Evolutionary conservation across 768 basidiomycete species (phyloP).

Genomic region (Lanmaoa pseudosensibilis): DNA sequence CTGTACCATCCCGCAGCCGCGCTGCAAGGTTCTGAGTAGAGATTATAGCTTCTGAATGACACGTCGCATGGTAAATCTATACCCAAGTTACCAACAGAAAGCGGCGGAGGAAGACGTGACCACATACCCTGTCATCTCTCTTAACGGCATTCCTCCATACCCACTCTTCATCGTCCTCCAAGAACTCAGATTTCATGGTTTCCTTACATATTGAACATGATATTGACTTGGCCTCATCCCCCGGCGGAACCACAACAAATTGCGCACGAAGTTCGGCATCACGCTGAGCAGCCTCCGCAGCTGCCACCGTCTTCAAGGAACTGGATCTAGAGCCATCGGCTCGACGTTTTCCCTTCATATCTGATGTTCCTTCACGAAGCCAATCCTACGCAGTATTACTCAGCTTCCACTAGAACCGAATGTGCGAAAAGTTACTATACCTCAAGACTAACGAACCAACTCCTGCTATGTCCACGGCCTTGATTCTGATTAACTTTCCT

Average conservation of each 20-base stretch:
- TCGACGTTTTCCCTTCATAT: conserved; percentile 69
- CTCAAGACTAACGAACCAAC: conserved; percentile 84
- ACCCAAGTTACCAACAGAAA: conserved; percentile 2
- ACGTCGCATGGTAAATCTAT: conserved; percentile 93
- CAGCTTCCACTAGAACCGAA: conserved; percentile 11
- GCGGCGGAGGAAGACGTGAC: not conserved
- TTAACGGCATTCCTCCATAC: conserved; percentile 91
- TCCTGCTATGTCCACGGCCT: conserved; percentile 84
- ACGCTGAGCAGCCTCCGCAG: conserved; percentile 66
- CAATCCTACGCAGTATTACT: conserved; percentile 65
- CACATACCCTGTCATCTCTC: conserved; percentile 77
- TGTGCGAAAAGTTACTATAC: conserved; percentile 45
- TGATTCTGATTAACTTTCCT: conserved; percentile 74
- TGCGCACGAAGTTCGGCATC: conserved; percentile 73
- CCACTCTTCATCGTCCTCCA: conserved; percentile 98
- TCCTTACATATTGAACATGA: conserved; percentile 98
- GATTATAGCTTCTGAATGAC: conserved; percentile 76
- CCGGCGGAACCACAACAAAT: conserved; percentile 87
- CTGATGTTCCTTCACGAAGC: conserved; percentile 65
- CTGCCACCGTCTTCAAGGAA: conserved; percentile 57
- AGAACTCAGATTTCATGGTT: conserved; percentile 82
- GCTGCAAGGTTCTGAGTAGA: conserved; percentile 67
- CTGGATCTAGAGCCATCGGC: conserved; percentile 50
- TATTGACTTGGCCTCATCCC: conserved; percentile 78
- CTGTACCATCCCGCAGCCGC: conserved; percentile 61